Conservation (phyloP, 257 asterid species). For the Lycium barbarum region DNA sequence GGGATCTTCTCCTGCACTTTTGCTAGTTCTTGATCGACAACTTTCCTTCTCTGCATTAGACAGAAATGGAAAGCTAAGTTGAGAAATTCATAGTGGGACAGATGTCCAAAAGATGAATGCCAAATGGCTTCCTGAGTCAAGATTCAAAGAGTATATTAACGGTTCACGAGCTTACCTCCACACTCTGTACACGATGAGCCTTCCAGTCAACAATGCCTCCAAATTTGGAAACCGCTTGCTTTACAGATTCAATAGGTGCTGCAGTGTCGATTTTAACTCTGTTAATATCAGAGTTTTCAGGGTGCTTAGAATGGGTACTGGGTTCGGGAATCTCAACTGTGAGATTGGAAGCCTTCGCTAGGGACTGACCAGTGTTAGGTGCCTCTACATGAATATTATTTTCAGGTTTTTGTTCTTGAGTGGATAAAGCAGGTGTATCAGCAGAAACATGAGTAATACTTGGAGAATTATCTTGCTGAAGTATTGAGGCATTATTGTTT, state of each 20-base stretch:
- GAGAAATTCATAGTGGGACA: not conserved
- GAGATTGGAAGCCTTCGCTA: conserved; percentile 41
- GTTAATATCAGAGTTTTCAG: conserved; percentile 34
- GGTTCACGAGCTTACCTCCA: conserved; percentile 62
- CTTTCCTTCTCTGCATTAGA: conserved; percentile 73
- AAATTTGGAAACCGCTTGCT: conserved; percentile 94
- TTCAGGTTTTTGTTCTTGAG: conserved; percentile 43
- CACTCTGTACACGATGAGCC: conserved; percentile 85
- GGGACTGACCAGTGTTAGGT: conserved; percentile 39
- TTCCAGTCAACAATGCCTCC: conserved; percentile 99
- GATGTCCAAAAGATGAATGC: not conserved
- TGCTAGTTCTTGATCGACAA: conserved; percentile 83
- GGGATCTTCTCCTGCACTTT: conserved; percentile 85
- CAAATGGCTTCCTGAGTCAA: conserved; percentile 4
- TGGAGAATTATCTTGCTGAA: conserved; percentile 37
- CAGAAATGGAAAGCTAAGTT: not conserved
- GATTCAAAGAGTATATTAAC: conserved; percentile 18
- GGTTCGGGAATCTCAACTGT: conserved; percentile 34
- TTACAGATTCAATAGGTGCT: conserved; percentile 91
- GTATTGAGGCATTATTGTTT: conserved; percentile 24
- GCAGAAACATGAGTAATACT: conserved; percentile 29
- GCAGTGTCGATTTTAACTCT: conserved; percentile 81
- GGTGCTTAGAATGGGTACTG: conserved; percentile 36
- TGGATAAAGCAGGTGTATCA: conserved; percentile 44
- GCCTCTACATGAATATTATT: not conserved